Conservation (phyloP, 352 stramenopile genomes). For the Pythium coloratum region DNA sequence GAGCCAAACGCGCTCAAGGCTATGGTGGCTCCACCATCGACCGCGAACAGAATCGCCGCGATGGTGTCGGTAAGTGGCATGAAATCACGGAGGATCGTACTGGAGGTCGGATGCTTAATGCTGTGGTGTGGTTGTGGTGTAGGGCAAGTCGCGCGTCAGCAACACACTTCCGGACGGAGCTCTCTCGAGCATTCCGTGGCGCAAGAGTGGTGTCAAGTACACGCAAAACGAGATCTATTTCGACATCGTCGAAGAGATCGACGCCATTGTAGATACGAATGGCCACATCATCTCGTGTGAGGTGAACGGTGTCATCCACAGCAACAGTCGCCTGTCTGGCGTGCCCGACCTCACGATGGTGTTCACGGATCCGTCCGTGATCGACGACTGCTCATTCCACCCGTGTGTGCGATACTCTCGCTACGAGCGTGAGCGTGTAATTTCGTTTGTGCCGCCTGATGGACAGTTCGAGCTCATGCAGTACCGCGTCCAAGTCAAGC, state of each 20-base stretch:
- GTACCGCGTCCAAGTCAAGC: conserved; percentile 82
- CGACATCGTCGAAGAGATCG: conserved; percentile 97
- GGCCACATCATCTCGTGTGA: conserved; percentile 93
- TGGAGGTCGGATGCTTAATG: not conserved
- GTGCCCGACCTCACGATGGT: conserved; percentile 97
- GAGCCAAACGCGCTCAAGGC: conserved; percentile 97
- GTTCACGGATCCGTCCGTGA: conserved; percentile 95
- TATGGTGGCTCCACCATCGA: conserved; percentile 95
- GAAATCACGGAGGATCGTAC: not conserved
- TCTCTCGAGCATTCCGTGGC: conserved; percentile 97
- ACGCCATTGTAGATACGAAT: conserved; percentile 94
- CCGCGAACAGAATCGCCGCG: conserved; percentile 87
- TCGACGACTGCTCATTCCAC: conserved; percentile 98
- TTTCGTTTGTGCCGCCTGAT: conserved; percentile 98
- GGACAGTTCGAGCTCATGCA: conserved; percentile 95
- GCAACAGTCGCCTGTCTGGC: conserved; percentile 94
- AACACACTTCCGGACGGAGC: conserved; percentile 92
- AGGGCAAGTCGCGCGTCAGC: conserved; percentile 89
- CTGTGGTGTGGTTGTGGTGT: not conserved
- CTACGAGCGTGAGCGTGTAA: conserved; percentile 95
- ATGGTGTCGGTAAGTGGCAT: conserved; percentile 71
- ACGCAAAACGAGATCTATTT: conserved; percentile 98
- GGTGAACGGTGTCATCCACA: conserved; percentile 95
- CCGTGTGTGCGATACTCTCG: conserved; percentile 96
- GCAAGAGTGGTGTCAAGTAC: conserved; percentile 95